Evolutionary conservation across 1,139 yeast species (phyloP).

Genomic region (Candida frijolesensis): DNA sequence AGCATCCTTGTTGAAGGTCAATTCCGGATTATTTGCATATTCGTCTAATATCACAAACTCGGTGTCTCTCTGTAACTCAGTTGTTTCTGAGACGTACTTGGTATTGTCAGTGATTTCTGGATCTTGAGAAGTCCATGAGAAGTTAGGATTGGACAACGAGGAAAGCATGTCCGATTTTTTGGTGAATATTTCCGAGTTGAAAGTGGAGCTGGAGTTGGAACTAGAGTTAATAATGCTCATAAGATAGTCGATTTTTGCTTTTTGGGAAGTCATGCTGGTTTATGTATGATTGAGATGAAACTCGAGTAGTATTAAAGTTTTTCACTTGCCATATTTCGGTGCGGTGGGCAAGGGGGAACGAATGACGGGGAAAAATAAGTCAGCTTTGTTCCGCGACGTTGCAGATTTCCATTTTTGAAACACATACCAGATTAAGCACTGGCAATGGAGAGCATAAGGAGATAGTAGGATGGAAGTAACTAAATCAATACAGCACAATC

Average conservation of each 20-base stretch:
- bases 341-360: neutral
- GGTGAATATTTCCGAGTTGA: constrained; percentile 1
- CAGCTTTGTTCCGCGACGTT: neutral
- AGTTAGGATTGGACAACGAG: neutral
- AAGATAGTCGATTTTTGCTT: constrained; percentile 9
- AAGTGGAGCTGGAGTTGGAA: neutral
- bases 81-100: constrained; percentile 34
- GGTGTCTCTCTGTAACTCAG: constrained; percentile 42
- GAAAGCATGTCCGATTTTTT: constrained; percentile 6
- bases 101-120: constrained; percentile 12
- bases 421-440: constrained; percentile 4
- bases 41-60: constrained; percentile 33
- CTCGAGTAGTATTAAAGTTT: neutral
- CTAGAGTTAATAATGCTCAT: constrained; percentile 9
- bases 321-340: neutral
- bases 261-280: constrained; percentile 3
- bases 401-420: neutral
- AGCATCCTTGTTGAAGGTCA: constrained; percentile 19
- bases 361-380: neutral
- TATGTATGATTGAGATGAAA: constrained; percentile 2
- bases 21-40: constrained; percentile 14
- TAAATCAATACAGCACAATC: too few species aligned
- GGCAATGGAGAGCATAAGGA: constrained; percentile 1
- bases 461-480: neutral
- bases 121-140: constrained; percentile 5